Conservation (phyloP, 345 rosid genomes). For the Toxicodendron radicans region DNA sequence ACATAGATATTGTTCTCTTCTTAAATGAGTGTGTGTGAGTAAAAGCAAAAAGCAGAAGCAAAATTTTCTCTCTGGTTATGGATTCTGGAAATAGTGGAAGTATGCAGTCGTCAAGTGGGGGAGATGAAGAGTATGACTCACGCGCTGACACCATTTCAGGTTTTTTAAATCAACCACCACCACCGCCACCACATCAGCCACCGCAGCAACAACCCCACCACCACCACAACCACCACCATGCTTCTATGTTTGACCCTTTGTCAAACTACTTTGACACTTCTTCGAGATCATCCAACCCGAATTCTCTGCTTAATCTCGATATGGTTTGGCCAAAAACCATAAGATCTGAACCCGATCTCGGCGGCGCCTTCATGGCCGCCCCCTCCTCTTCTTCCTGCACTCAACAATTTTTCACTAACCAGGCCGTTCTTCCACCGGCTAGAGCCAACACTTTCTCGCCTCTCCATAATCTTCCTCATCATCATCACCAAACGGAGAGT, state of each 20-base stretch:
- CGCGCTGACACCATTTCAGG: slow-evolving; percentile 61
- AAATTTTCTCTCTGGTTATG: slow-evolving; percentile 30
- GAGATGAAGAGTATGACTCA: slow-evolving; percentile 78
- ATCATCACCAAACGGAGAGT: too few relatives aligned
- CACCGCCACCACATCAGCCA: slow-evolving; percentile 29
- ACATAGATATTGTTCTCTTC: slow-evolving; percentile 8
- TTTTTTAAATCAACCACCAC: slow-evolving; percentile 33
- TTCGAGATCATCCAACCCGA: slow-evolving; percentile 39
- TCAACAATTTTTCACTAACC: slow-evolving; percentile 33
- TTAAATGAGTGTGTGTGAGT: slow-evolving; percentile 23
- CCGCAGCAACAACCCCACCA: slow-evolving; percentile 37
- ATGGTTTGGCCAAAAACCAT: slow-evolving; percentile 50
- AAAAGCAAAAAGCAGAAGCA: too few relatives aligned
- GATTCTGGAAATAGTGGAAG: slow-evolving; percentile 85
- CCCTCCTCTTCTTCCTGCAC: slow-evolving; percentile 41
- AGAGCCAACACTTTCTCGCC: slow-evolving; percentile 21
- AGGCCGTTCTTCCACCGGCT: slow-evolving; percentile 13
- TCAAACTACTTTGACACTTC: slow-evolving; percentile 62
- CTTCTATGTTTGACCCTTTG: slow-evolving; percentile 48
- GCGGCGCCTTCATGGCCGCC: slow-evolving; percentile 39
- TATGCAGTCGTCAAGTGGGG: slow-evolving; percentile 79
- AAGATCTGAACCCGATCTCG: slow-evolving; percentile 58
- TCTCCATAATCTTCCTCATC: slow-evolving; percentile 20
- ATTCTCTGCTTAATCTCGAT: slow-evolving; percentile 48
- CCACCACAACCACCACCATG: slow-evolving; percentile 30